Base-by-base conservation (phyloP, 495 filamentous ascomycete species). In the Penicillium longicatenatum region DNA sequence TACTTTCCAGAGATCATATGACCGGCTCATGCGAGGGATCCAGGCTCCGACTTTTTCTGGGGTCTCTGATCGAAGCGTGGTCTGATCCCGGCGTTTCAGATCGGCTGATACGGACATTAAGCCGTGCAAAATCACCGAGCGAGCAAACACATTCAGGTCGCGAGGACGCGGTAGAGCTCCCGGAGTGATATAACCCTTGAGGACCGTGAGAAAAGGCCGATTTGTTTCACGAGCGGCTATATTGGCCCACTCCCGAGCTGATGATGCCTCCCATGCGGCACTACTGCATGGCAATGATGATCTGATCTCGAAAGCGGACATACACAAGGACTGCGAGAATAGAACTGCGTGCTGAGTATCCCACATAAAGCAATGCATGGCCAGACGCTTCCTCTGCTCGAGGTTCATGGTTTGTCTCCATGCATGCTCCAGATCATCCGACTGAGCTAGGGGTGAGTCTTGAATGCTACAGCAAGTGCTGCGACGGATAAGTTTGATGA, bases 301-400 rank as follows among this genome's bases (percentile, higher is more conserved):
- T 30, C 78, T 71, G 20, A 86, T 74, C 45, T 84, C 81, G 50
- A 84, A 83, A 14, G 79, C 81, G 5, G 77, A 82, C 82, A 84
- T 84, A 63, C 81, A 84, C 0, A 84, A 71, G 6, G 77, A 81
- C 59, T 84, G 81, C 20, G 77, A 84, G 62, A 83, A 84, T 5
- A 84, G 68, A 0, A 82, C 79, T 1, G 81, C 80, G 56, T 82
- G 80, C 59, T 83, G 80, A 0, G 78, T 81, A 55, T 84, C 82
- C 82, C 81, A 84, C 76, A 85, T 82, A 57, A 85, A 86, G 54
- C 79, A 83, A 29, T 81, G 71, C 48, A 84, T 73, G 0, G 79
- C 77, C 7, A 84, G 65, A 24, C 80, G 73, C 65, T 82, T 81
- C 30, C 77, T 75, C 55, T 85, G 81, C 58, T 85, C 82, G 7